Base-by-base conservation (phyloP, 805 yeast genomes). In the Kodamaea leandrae region DNA sequence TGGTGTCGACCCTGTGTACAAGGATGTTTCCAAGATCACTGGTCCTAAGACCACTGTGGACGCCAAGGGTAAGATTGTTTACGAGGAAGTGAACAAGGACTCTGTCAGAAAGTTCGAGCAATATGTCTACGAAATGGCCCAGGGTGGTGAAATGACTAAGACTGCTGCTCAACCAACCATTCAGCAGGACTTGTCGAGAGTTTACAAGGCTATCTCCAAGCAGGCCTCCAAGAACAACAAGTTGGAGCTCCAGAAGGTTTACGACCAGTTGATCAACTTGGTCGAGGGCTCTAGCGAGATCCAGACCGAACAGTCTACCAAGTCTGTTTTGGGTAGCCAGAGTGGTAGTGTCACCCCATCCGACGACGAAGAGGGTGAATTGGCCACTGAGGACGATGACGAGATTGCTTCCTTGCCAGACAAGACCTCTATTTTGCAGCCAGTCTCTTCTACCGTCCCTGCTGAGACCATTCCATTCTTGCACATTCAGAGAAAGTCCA, bases 91-190 rank as follows among this genome's bases (percentile, higher is more conserved):
- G 47, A 82, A 87, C 61, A 86, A 96, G 68, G 86, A 90, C 37
- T 79, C 91, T 47, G 95, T 90, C 49, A 83, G 97, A 68, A 93
- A 93, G 64, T 77, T 93, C 49, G 96, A 93, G 70, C 91, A 90
- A 63, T 93, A 93, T 63, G 97, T 93, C 51, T 78, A 81, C 60
- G 96, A 87, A 66, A 90, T 93, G 97, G 95, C 98, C 40, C 82
- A 79, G 58, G 99, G 99, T 68, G 90, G 96, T 54, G 81, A 80
- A 51, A 68, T 87, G 58, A 86, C 97, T 45, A 80, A 74, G 53
- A 71, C 69, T 21, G n/a, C n/a, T 45, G 63, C 68, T 34, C 83
- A 86, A 58, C 87, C 91, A 53, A 74, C 91, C 25, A 82, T 87
- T 57, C 82, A 86, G 62, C 91, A 88, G 61, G 96, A 89, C 65